Conservation (phyloP, 2,329 filamentous ascomycete genomes). For the Aspergillus fijiensis region DNA sequence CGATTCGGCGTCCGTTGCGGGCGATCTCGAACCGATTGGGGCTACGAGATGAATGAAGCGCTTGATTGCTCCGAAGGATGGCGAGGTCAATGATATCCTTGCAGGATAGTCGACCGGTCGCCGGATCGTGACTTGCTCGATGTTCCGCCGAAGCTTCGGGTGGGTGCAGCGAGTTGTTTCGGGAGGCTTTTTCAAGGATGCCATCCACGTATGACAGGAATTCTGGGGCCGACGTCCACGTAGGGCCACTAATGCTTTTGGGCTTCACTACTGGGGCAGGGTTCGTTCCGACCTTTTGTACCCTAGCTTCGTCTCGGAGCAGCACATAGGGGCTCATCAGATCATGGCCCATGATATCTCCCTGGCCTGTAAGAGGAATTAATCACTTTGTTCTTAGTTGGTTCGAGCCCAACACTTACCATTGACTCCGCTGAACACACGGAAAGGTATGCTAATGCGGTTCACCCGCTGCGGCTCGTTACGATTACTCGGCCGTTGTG, state of each 20-base stretch:
- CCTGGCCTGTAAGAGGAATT: constrained; percentile 53
- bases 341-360: constrained; percentile 88
- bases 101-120: constrained; percentile 58
- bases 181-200: constrained; percentile 59
- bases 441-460: constrained; percentile 89
- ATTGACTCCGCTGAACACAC: constrained; percentile 90
- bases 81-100: constrained; percentile 89
- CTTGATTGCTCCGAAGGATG: constrained; percentile 77
- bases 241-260: constrained; percentile 42
- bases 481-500: constrained; percentile 75
- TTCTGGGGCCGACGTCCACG: constrained; percentile 56
- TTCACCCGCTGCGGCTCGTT: constrained; percentile 78
- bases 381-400: constrained; percentile 12
- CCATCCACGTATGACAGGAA: constrained; percentile 78
- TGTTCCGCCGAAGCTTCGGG: constrained; percentile 73
- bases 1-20: constrained; percentile 86
- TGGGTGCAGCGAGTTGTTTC: constrained; percentile 55
- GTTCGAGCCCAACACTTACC: constrained; percentile 41
- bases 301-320: constrained; percentile 75
- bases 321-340: constrained; percentile 92
- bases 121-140: constrained; percentile 50
- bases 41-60: constrained; percentile 68
- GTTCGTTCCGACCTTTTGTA: constrained; percentile 52
- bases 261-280: constrained; percentile 40
- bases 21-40: constrained; percentile 95